A percentile compares a stretch with the other conserved stretches of the same genome.
Conservation (phyloP, 495 filamentous ascomycete genomes). For the Xylaria grammica region DNA sequence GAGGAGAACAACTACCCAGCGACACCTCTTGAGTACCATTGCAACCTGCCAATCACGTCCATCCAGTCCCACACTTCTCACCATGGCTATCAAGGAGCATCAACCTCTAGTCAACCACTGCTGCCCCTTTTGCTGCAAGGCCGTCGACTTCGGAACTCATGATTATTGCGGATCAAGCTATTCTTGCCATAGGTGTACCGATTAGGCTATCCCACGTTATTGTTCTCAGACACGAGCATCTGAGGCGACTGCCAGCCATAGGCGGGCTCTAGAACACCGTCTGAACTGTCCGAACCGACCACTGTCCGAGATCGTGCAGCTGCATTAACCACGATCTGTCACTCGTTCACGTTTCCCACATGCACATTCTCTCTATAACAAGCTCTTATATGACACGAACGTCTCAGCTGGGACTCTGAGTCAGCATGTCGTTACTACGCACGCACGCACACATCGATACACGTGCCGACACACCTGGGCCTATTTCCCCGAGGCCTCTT, state of each 20-base stretch:
- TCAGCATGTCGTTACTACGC: conserved; percentile 11
- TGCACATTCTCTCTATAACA: neutral
- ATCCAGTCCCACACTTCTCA: conserved; percentile 22
- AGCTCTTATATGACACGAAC: conserved; percentile 7
- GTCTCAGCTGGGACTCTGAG: conserved; percentile 12
- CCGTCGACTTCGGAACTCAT: conserved; percentile 57
- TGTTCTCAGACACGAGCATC: conserved; percentile 16
- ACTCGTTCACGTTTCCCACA: conserved; percentile 8
- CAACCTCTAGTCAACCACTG: conserved; percentile 55
- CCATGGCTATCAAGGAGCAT: conserved; percentile 52
- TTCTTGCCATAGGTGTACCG: conserved; percentile 51
- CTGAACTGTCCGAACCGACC: conserved; percentile 22
- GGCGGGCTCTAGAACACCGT: conserved; percentile 26
- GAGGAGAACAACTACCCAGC: neutral
- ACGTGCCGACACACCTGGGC: neutral
- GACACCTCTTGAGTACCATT: neutral
- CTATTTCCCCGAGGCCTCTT: neutral
- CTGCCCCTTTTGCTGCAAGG: conserved; percentile 61
- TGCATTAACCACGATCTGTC: conserved; percentile 16
- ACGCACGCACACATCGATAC: neutral
- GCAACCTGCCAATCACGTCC: conserved; percentile 3
- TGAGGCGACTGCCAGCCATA: conserved; percentile 22
- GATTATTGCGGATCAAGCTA: conserved; percentile 53
- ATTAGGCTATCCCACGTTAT: conserved; percentile 36
- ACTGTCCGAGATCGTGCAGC: conserved; percentile 24